Evolutionary conservation across 352 stramenopile species (phyloP), one percentile per base, ranked within the genome.

Genomic region (Paralagenidium karlingii): DNA sequence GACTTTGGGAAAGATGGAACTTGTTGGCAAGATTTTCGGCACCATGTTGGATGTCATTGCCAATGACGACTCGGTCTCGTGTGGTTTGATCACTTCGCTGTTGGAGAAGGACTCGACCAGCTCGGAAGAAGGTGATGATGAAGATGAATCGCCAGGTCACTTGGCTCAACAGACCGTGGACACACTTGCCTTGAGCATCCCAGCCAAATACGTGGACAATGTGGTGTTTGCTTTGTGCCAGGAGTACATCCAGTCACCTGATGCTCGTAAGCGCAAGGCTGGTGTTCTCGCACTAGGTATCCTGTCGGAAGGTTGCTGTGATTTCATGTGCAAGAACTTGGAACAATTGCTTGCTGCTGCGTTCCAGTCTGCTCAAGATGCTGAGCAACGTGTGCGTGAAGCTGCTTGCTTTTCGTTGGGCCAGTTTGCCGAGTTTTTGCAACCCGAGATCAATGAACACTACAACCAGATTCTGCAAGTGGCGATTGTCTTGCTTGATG

Each of bases 401-500:
- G 96, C 92, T 38, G 89, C 94, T 9, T 98, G 93, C 64, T 99
- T 99, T 57, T 88, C 91, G 33, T 69, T 98, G n/a, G 95, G 95
- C 29, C 94, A 99, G 63, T 96, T 98, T 41, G 87, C 87, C 40
- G 95, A 99, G 70, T 96, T 98, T 58, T 91, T 97, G 57, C 94
- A 98, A 74, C 95, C 95, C 5, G 93, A 96, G 43, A 96, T 99
- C 36, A 82, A 95, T 24, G 67, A 87, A 28, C 93, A 97, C 65
- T 94, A 95, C 50, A 71, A 76, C 2, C 74, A 97, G 45, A 97
- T 99, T 55, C 55, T 99, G 20, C 95, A 94, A 0, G 94, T 97
- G 50, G 91, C 96, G 30, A 97, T 98, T 41, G 54, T 68, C 15
- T 61, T 98, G 5, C 61, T 99, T 9, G 92, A 98, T 45, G 94